phyloP scores from a whole-genome alignment of 306 rosid genomes.

The Cucumis cinereus region DNA sequence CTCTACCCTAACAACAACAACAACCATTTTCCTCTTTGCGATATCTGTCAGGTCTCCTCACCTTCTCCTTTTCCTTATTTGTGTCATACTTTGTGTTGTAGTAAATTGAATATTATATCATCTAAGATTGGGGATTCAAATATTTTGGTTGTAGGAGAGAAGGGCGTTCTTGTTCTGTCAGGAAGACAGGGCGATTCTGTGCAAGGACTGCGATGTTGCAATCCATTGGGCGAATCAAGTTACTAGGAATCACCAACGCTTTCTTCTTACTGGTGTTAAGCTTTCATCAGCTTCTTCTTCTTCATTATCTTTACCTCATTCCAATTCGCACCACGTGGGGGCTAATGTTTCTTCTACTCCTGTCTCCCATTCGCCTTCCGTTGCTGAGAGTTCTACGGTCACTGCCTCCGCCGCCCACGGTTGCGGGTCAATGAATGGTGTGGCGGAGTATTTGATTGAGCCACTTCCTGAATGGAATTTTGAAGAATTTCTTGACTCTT shows the following conservation, averaged over 20 bases:
- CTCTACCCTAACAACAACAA: constrained; percentile 34
- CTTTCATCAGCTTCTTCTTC: constrained; percentile 26
- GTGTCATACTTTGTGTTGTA: too few relatives aligned
- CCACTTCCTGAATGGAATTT: constrained; percentile 83
- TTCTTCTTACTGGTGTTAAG: constrained; percentile 65
- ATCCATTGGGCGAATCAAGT: constrained; percentile 59
- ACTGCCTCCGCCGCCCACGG: not conserved
- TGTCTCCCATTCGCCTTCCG: constrained; percentile 9
- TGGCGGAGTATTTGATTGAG: constrained; percentile 72
- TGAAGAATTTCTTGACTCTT: constrained; percentile 65
- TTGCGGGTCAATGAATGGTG: constrained; percentile 21
- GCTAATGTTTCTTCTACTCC: constrained; percentile 9
- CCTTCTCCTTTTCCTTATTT: too few relatives aligned
- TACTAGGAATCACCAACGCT: constrained; percentile 62
- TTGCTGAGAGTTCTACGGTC: constrained; percentile 15
- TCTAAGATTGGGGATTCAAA: too few relatives aligned
- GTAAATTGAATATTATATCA: too few relatives aligned
- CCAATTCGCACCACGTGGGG: not conserved
- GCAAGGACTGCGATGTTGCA: constrained; percentile 64
- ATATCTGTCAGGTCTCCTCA: constrained; percentile 44
- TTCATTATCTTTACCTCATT: not conserved
- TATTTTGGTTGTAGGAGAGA: constrained; percentile 32
- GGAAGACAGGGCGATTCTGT: constrained; percentile 74
- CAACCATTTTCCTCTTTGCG: constrained; percentile 50
- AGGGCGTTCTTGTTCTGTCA: constrained; percentile 72